Evolutionary conservation across 2,329 filamentous ascomycete genomes (phyloP).

Genomic region (Xylariaceae sp.): DNA sequence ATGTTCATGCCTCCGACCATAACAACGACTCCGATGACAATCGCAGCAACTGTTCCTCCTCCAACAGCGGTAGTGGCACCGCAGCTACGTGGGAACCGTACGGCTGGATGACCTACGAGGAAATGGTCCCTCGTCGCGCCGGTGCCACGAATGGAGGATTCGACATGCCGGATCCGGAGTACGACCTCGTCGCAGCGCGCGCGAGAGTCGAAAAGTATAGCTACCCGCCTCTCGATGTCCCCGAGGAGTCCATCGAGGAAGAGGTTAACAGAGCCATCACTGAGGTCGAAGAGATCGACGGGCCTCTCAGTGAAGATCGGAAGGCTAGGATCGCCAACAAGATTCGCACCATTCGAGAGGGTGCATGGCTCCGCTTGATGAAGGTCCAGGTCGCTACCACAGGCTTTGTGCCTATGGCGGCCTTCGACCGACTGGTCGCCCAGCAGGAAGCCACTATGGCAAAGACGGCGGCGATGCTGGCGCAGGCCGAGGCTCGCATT

Average conservation of each 20-base stretch:
- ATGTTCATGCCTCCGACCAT: too few species aligned
- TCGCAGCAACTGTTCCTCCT: too few species aligned
- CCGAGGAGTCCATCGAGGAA: slow-evolving; percentile 15
- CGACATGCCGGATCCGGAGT: too few species aligned
- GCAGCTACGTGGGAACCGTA: too few species aligned
- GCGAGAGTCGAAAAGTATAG: neutral
- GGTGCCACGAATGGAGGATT: too few species aligned
- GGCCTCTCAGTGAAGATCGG: slow-evolving; percentile 10
- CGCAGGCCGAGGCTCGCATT: neutral
- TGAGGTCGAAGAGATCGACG: slow-evolving; percentile 7
- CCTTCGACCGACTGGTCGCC: slow-evolving; percentile 24
- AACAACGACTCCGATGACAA: too few species aligned
- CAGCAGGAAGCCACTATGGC: slow-evolving; percentile 21
- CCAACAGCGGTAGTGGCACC: too few species aligned
- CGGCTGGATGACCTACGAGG: too few species aligned
- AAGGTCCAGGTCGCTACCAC: slow-evolving; percentile 16
- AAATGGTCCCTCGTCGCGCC: too few species aligned
- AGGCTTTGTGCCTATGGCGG: slow-evolving; percentile 18
- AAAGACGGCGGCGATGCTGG: slow-evolving; percentile 12
- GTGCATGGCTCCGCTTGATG: slow-evolving; percentile 21
- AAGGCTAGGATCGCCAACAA: slow-evolving; percentile 13
- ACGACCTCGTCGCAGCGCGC: too few species aligned
- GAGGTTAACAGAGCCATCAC: slow-evolving; percentile 15
- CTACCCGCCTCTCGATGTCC: neutral
- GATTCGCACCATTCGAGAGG: slow-evolving; percentile 11